Base-by-base conservation (phyloP, 139 green algal species). In the Chlorella sorokiniana region DNA sequence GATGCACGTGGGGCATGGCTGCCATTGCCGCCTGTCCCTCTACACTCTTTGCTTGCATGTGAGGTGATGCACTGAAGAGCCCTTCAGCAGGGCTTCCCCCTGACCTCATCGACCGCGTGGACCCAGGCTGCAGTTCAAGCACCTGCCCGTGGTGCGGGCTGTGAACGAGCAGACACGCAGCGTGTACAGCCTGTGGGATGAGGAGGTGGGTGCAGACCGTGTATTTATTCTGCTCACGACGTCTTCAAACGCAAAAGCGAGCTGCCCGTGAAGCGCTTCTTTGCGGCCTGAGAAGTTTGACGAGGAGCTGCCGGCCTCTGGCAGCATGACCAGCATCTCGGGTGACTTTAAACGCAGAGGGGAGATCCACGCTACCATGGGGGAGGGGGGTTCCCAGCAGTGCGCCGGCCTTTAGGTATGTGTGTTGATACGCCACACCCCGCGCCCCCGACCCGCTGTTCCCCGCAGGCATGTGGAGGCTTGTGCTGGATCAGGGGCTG, bases 91-190 rank as follows among this genome's bases (percentile, higher is more conserved):
- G n/a, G n/a, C n/a, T n/a, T n/a, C n/a, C n/a, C n/a, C n/a, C n/a
- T n/a, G n/a, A n/a, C n/a, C n/a, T n/a, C n/a, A n/a, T n/a, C n/a
- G n/a, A n/a, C n/a, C n/a, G n/a, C n/a, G n/a, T n/a, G n/a, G n/a
- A n/a, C n/a, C n/a, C n/a, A n/a, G n/a, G n/a, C n/a, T n/a, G n/a
- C 72, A 72, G 64, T 76, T 67, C 64, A 82, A 82, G 64, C 77
- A 82, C 64, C 41, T 82, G n/a, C 62, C 77, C 1, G 35, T 82
- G 29, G 77, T 82, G 42, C 48, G 64, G 0, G 77, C 77, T 0
- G 77, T 67, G n/a, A 75, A 82, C 14, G 77, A 67, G 64, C 9
- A 52, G 22, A 54, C 63, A 0, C 20, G 35, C 63, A 82, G 77
- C 27, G 77, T 73, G n/a, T 82, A 64, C 45, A 68, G 35, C 63